These are phyloP conservation scores for Stagonosporopsis cucurbitacearum DNA, from an alignment of 2,329 filamentous ascomycete species.

Conservation along the genomic window DNA sequence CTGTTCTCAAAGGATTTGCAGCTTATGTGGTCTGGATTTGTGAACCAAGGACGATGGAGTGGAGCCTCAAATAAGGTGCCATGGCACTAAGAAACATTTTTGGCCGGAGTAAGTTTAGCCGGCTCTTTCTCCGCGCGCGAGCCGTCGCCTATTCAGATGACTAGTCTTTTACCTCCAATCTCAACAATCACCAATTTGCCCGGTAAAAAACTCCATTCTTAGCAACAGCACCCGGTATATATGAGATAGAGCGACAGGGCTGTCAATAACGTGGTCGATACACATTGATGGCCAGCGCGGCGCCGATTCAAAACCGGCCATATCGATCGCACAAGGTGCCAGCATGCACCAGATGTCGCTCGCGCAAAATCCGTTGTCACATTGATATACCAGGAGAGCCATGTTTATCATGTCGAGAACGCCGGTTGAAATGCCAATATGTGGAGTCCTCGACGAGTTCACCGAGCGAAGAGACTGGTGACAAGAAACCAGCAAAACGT, in stretches of 20 bases:
- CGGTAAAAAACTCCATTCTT: conserved; percentile 1
- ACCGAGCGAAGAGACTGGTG: conserved; percentile 32
- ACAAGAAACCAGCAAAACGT: conserved; percentile 34
- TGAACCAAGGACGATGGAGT: neutral
- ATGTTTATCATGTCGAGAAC: conserved; percentile 50
- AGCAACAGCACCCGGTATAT: conserved; percentile 1
- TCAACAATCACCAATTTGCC: conserved; percentile 8
- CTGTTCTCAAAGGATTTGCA: neutral
- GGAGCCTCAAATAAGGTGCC: neutral
- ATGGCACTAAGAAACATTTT: neutral
- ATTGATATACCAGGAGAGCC: conserved; percentile 49
- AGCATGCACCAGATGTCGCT: conserved; percentile 51
- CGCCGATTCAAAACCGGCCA: conserved; percentile 46
- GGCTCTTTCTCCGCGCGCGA: neutral
- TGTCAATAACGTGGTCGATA: neutral
- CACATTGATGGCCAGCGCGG: conserved; percentile 40
- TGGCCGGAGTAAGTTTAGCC: conserved; percentile 8
- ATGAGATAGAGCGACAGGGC: conserved; percentile 5
- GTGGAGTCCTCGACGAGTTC: conserved; percentile 35
- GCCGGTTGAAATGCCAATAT: conserved; percentile 48
- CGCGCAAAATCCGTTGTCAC: conserved; percentile 52
- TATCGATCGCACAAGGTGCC: conserved; percentile 53
- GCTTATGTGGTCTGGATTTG: neutral
- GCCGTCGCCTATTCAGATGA: conserved; percentile 14
- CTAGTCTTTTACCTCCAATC: conserved; percentile 13